Evolutionary conservation across 352 stramenopile genomes (phyloP).

Genomic region (Phytopythium mirpurense): DNA sequence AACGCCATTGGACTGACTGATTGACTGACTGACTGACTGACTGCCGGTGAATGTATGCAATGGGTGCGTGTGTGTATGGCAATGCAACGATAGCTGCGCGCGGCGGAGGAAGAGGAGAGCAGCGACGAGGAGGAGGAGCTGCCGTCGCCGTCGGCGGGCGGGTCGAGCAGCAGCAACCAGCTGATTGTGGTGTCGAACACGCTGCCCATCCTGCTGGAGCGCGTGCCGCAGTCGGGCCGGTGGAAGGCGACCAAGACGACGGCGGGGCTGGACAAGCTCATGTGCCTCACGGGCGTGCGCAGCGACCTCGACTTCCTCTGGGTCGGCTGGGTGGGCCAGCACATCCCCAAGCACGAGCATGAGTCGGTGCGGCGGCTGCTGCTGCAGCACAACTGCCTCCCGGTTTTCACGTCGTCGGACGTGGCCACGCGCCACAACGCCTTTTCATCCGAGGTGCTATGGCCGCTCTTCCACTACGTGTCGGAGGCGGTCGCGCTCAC

Average conservation of each 20-base stretch:
- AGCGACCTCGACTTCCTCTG: slow-evolving; percentile 76
- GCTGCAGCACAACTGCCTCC: slow-evolving; percentile 83
- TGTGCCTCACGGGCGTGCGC: slow-evolving; percentile 66
- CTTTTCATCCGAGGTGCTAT: slow-evolving; percentile 90
- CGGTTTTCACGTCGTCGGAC: slow-evolving; percentile 82
- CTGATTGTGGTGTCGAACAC: slow-evolving; percentile 89
- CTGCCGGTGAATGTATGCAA: no score
- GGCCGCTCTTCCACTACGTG: slow-evolving; percentile 90
- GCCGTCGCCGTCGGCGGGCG: slow-evolving; percentile 6
- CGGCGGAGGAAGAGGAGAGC: slow-evolving; percentile 57
- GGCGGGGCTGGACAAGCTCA: slow-evolving; percentile 82
- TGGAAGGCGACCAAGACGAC: slow-evolving; percentile 86
- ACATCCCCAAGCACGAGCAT: slow-evolving; percentile 80
- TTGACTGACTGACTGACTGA: no score
- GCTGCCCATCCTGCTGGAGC: slow-evolving; percentile 69
- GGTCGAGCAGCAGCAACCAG: slow-evolving; percentile 29
- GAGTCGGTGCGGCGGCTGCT: slow-evolving; percentile 65
- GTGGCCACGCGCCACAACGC: slow-evolving; percentile 81
- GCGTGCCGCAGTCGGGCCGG: slow-evolving; percentile 65
- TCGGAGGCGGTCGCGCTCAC: slow-evolving; percentile 59
- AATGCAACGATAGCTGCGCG: slow-evolving; percentile 27
- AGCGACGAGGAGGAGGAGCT: slow-evolving; percentile 48
- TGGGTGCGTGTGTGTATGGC: not conserved
- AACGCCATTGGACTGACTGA: no score
- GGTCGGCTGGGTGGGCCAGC: slow-evolving; percentile 88